A percentile compares a stretch with the other conserved stretches of the same genome.
Evolutionary conservation across 768 basidiomycete genomes (phyloP).

Genomic region (Cubamyces sp.): DNA sequence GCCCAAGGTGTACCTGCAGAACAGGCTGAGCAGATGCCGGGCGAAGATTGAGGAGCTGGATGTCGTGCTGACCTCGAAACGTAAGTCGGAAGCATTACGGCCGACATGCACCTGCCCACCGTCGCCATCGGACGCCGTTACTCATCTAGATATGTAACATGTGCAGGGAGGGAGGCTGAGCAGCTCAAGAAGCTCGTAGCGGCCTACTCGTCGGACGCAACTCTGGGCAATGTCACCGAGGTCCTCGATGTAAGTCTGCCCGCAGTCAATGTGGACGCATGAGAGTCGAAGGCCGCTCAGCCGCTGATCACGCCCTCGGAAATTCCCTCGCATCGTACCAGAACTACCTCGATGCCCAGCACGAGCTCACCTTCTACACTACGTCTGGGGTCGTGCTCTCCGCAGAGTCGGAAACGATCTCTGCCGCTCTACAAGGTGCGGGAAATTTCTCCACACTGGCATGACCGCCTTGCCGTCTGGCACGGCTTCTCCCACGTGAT

Average conservation of each 20-base stretch:
- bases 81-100: slow-evolving; percentile 43
- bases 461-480: neutral
- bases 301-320: neutral
- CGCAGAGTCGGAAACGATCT: slow-evolving; percentile 68
- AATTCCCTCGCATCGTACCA: slow-evolving; percentile 33
- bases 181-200: slow-evolving; percentile 51
- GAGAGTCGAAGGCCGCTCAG: slow-evolving; percentile 22
- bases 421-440: slow-evolving; percentile 65
- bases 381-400: slow-evolving; percentile 61
- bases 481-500: too few relatives aligned
- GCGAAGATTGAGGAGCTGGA: slow-evolving; percentile 65
- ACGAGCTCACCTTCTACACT: slow-evolving; percentile 57
- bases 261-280: slow-evolving; percentile 17
- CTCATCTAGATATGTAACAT: neutral
- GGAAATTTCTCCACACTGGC: slow-evolving; percentile 13
- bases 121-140: too few relatives aligned
- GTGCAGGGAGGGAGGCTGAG: slow-evolving; percentile 57
- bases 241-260: slow-evolving; percentile 28
- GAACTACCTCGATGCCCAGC: slow-evolving; percentile 66
- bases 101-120: too few relatives aligned
- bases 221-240: slow-evolving; percentile 57
- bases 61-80: slow-evolving; percentile 61
- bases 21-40: slow-evolving; percentile 65
- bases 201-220: slow-evolving; percentile 51
- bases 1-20: slow-evolving; percentile 81